Evolutionary conservation across 2,329 filamentous ascomycete species (phyloP), one percentile per base, ranked within the genome.

Genomic region (Tothia fuscella): DNA sequence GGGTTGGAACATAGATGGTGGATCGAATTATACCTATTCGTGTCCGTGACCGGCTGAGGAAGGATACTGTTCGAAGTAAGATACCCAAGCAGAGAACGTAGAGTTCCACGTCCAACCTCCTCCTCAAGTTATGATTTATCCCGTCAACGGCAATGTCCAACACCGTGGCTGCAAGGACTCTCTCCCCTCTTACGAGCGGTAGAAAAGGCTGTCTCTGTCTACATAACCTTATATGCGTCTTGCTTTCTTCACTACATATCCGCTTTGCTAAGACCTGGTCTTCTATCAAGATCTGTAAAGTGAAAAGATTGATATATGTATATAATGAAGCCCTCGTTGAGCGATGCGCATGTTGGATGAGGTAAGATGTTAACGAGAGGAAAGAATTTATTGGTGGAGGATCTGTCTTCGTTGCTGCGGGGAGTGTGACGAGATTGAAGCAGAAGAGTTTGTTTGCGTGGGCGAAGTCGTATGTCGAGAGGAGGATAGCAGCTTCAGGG

Each of bases 361-460:
- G 72, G 60, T 98, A 98, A 3, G 89, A 96, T 3, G 84, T 83
- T 32, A 94, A 69, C 0, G 89, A 96, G 21, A 96, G 66, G 55
- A 89, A 93, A 50, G 76, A 79, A 35, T 81, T 77, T 48, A 98
- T 79, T 0, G 88, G 82, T 1, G 80, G 73, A 52, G 89, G 79
- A 34, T 75, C 69, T 31, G 70, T 74, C 50, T 80, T 80, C 37
- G 61, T 62, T 20, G 78, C 76, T 1, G 77, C 62, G 5, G 72
- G 55, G 19, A 77, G 56, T 2, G 76, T 79, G 39, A 94, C 76
- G 32, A 98, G 64, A 51, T 82, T 88, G 57, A 84, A 82, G 59
- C 85, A 89, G 61, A 98, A 96, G 6, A 95, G 70, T 62, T 95
- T 96, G 66, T 96, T 98, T 25, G 88, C 82, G 55, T 93, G 82